phyloP scores from a whole-genome alignment of 1,139 yeast species.

The Geotrichum klebahnii region DNA sequence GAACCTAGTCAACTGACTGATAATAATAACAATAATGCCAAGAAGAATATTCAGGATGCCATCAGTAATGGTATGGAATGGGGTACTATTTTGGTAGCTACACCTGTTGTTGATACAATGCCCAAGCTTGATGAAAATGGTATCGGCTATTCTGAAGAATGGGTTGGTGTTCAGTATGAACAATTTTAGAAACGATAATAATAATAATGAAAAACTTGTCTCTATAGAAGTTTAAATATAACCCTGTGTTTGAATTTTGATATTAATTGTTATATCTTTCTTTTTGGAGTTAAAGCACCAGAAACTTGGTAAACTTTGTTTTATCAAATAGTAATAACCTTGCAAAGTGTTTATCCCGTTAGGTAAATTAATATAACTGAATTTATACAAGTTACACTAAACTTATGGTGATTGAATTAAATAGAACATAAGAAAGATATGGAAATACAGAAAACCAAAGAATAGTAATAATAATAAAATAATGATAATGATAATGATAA shows the following conservation, averaged over 20 bases:
- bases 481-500: not conserved
- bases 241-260: not conserved
- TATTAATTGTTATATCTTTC: no score
- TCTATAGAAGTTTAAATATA: not conserved
- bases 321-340: no score
- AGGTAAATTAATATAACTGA: no score
- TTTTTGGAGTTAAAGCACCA: no score
- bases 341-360: no score
- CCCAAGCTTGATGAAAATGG: conserved; percentile 54
- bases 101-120: conserved; percentile 67
- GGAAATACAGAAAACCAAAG: no score
- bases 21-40: conserved; percentile 24
- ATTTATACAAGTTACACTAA: no score
- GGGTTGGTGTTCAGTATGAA: conserved; percentile 97
- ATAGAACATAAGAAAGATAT: no score
- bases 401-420: no score
- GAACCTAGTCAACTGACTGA: not conserved
- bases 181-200: not conserved
- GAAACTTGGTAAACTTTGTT: no score
- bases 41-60: conserved; percentile 33
- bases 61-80: conserved; percentile 86
- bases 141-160: conserved; percentile 84
- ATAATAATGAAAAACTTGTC: not conserved
- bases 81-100: conserved; percentile 88
- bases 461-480: not conserved